A percentile compares a stretch with the other conserved stretches of the same genome.
Conservation (phyloP, 2,329 filamentous ascomycete genomes). For the Colletotrichum echinochloae region DNA sequence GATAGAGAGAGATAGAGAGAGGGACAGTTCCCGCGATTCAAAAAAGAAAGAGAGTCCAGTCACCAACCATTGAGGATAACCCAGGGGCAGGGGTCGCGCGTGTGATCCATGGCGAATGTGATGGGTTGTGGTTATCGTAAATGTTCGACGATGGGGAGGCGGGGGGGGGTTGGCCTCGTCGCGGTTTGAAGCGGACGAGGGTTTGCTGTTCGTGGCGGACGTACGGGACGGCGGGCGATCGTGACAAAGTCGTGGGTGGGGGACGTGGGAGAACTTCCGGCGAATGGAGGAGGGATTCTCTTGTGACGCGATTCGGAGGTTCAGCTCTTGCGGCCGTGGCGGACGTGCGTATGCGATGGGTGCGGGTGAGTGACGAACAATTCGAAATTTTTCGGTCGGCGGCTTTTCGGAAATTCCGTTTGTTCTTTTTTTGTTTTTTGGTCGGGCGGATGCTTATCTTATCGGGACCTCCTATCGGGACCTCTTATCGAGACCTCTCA, state of each 20-base stretch:
- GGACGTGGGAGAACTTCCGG: background rate
- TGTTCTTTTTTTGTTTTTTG: background rate
- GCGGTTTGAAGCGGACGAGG: background rate
- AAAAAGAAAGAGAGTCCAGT: background rate
- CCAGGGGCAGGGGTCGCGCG: constrained; percentile 95
- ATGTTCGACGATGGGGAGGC: background rate
- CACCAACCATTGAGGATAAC: constrained; percentile 81
- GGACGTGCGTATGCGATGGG: background rate
- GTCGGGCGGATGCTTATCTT: constrained; percentile 1
- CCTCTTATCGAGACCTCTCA: no score
- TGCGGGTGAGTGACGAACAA: constrained; percentile 10
- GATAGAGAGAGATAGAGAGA: no score
- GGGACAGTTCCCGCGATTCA: no score
- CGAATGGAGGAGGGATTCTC: background rate
- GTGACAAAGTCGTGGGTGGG: background rate
- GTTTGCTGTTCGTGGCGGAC: background rate
- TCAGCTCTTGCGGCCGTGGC: constrained; percentile 6
- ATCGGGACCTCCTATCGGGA: background rate
- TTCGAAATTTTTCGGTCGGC: constrained; percentile 19
- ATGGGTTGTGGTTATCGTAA: constrained; percentile 26
- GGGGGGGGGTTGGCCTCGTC: background rate
- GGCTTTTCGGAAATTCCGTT: constrained; percentile 23
- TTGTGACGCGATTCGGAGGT: constrained; percentile 6
- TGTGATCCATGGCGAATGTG: constrained; percentile 81
- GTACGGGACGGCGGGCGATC: background rate